A percentile compares a stretch with the other conserved stretches of the same genome.
Evolutionary conservation across 177 flowering plant species (phyloP).

Genomic region (Telopea speciosissima): DNA sequence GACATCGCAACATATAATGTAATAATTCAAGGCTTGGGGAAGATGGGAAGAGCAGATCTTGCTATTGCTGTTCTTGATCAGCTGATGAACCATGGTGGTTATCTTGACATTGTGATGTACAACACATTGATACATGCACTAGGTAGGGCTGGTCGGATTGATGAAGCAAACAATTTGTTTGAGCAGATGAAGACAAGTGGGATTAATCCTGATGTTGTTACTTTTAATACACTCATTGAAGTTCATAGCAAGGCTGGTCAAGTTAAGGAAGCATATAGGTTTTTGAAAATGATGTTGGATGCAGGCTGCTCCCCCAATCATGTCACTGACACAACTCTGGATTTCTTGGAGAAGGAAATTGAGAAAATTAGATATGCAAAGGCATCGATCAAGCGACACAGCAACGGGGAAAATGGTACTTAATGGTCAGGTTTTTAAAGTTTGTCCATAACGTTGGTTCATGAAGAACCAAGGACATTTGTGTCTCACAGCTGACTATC

Average conservation of each 20-base stretch:
- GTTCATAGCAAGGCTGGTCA: conserved; percentile 78
- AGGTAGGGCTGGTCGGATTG: conserved; percentile 77
- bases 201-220: conserved; percentile 84
- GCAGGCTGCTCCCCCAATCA: conserved; percentile 85
- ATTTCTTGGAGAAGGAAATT: conserved; percentile 68
- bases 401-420: conserved; percentile 20
- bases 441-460: not conserved
- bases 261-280: conserved; percentile 71
- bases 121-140: conserved; percentile 85
- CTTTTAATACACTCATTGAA: conserved; percentile 82
- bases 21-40: conserved; percentile 82
- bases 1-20: conserved; percentile 88
- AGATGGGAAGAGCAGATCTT: conserved; percentile 86
- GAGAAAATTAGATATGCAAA: conserved; percentile 54
- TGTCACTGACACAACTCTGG: conserved; percentile 82
- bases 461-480: no score
- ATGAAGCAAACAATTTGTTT: conserved; percentile 63
- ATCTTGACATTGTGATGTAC: conserved; percentile 91
- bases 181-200: conserved; percentile 77
- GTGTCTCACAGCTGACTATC: no score
- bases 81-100: conserved; percentile 72
- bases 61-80: conserved; percentile 69
- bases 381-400: conserved; percentile 41
- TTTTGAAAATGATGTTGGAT: conserved; percentile 82
- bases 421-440: conserved; percentile 2